Percentiles rank a stretch among this genome's conserved stretches.
Evolutionary conservation across 2,329 filamentous ascomycete genomes (phyloP).

Genomic region (Xylariaceae sp.): DNA sequence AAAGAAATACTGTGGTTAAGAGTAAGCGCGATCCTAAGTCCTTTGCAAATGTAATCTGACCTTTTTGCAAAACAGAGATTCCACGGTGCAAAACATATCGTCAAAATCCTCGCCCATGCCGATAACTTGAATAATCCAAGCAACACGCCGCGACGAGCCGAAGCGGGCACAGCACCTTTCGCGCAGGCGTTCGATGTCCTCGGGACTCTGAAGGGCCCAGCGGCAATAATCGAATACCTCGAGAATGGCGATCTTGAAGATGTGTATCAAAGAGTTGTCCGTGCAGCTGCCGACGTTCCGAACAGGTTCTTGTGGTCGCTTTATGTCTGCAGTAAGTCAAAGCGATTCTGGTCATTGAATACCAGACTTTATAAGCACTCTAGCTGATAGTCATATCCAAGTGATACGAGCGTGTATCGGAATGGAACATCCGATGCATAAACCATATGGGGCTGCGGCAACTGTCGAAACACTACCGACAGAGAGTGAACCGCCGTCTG

Average conservation of each 20-base stretch:
- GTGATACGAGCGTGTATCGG: conserved; percentile 11
- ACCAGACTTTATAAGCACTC: neutral
- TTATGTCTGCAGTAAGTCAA: conserved; percentile 8
- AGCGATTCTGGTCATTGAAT: neutral
- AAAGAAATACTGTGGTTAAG: no score
- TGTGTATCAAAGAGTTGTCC: neutral
- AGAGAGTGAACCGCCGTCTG: neutral
- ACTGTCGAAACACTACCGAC: conserved; percentile 4
- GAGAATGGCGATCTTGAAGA: conserved; percentile 3
- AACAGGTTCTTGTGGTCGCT: conserved; percentile 10
- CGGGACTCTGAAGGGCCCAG: neutral
- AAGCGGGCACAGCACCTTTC: neutral
- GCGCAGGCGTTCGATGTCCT: neutral
- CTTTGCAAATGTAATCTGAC: no score
- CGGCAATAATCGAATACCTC: conserved; percentile 8
- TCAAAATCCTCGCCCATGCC: conserved; percentile 1
- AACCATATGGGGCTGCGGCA: neutral
- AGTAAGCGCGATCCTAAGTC: no score
- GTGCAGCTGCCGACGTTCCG: neutral
- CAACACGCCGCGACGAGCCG: neutral
- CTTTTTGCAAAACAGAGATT: neutral
- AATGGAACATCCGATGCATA: conserved; percentile 6
- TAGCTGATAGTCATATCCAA: neutral
- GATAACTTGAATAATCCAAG: neutral
- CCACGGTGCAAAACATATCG: conserved; percentile 7